Evolutionary conservation across 345 rosid genomes (phyloP).

Genomic region (Populus deltoides): DNA sequence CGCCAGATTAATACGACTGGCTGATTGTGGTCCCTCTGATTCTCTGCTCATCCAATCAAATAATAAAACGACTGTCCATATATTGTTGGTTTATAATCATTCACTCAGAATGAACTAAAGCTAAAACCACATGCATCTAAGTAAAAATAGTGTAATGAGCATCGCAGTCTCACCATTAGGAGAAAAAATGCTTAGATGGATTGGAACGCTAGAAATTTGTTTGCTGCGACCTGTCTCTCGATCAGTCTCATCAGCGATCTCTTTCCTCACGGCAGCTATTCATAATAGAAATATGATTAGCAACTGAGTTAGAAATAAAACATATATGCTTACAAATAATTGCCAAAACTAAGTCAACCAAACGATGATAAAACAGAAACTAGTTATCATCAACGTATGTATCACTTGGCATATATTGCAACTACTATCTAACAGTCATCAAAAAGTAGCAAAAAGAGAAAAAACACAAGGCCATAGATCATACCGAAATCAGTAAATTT

Average conservation of each 20-base stretch:
- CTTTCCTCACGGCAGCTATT: slow-evolving; percentile 86
- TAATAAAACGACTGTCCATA: not conserved
- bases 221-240: slow-evolving; percentile 89
- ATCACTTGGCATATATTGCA: not conserved
- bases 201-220: slow-evolving; percentile 81
- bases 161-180: slow-evolving; percentile 68
- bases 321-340: not conserved
- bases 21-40: not conserved
- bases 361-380: not conserved
- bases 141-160: not conserved
- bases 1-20: not conserved
- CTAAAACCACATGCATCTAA: not conserved
- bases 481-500: slow-evolving; percentile 85
- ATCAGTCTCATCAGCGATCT: slow-evolving; percentile 92
- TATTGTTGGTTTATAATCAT: not conserved
- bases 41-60: not conserved
- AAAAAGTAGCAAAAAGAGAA: not conserved
- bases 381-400: not conserved
- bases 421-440: not conserved
- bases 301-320: slow-evolving; percentile 4
- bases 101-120: not conserved
- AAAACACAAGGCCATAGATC: not conserved
- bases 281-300: slow-evolving; percentile 10
- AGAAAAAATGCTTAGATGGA: slow-evolving; percentile 89
- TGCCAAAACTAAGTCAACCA: not conserved